These are phyloP conservation scores for Silene noctiflora DNA, from an alignment of 179 eudicot genomes.

Conservation along the genomic window DNA sequence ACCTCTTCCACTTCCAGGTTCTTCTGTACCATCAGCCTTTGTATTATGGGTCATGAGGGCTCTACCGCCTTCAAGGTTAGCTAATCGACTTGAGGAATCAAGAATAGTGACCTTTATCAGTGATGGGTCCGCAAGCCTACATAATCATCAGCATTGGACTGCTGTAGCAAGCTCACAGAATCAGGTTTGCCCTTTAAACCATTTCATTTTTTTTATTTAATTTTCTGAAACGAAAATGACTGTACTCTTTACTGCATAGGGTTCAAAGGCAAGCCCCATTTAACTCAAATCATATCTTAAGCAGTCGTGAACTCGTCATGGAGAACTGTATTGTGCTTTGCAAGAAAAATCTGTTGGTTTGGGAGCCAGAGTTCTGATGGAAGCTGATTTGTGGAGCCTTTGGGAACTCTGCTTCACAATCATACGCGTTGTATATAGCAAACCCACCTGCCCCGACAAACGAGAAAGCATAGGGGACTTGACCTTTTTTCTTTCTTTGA, in stretches of 20 bases:
- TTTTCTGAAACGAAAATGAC: slow-evolving; percentile 10
- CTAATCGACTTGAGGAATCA: slow-evolving; percentile 49
- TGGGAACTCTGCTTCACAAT: not conserved
- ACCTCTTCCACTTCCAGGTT: slow-evolving; percentile 45
- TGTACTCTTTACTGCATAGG: slow-evolving; percentile 33
- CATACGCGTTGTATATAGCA: slow-evolving; percentile 22
- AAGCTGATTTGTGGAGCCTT: slow-evolving; percentile 17
- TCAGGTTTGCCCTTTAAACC: slow-evolving; percentile 49
- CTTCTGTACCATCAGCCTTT: slow-evolving; percentile 77
- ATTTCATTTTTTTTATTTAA: not conserved
- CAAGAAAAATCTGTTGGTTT: slow-evolving; percentile 5
- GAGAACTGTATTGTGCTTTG: not conserved
- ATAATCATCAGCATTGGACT: slow-evolving; percentile 68
- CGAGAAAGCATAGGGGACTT: not conserved
- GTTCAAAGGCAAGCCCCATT: slow-evolving; percentile 75
- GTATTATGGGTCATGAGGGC: slow-evolving; percentile 90
- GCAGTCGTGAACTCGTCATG: not conserved
- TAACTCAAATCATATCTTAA: slow-evolving; percentile 22
- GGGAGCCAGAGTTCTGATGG: slow-evolving; percentile 8
- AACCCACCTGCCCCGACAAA: not conserved
- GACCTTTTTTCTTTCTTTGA: not conserved
- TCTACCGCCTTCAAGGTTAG: slow-evolving; percentile 56
- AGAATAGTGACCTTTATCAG: slow-evolving; percentile 63
- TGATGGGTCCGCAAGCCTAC: slow-evolving; percentile 42
- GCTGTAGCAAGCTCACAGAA: slow-evolving; percentile 59